Conservation (phyloP, 2,329 filamentous ascomycete genomes). For the Beauveria brongniartii region DNA sequence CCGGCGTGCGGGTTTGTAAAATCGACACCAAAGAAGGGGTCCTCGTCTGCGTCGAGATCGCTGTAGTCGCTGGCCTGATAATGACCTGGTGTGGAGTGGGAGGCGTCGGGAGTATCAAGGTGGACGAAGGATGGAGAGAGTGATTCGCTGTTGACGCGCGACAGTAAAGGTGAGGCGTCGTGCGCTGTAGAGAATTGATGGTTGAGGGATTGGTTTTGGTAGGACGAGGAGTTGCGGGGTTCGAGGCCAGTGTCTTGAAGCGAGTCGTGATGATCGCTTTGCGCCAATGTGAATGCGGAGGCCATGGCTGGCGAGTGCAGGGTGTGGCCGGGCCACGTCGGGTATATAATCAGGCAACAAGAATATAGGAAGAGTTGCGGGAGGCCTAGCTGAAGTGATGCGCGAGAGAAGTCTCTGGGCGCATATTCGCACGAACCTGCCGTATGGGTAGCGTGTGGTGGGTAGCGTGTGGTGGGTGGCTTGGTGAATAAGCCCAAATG, state of each 20-base stretch:
- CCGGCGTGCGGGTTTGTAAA: slow-evolving; percentile 35
- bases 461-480: neutral
- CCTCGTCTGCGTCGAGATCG: slow-evolving; percentile 32
- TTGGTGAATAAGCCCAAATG: slow-evolving; percentile 5
- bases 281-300: slow-evolving; percentile 34
- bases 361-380: slow-evolving; percentile 7
- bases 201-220: slow-evolving; percentile 9
- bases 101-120: slow-evolving; percentile 41
- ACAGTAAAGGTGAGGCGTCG: slow-evolving; percentile 36
- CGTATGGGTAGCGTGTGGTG: neutral
- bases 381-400: neutral
- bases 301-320: slow-evolving; percentile 30
- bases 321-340: slow-evolving; percentile 18
- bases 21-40: slow-evolving; percentile 44
- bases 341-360: slow-evolving; percentile 27
- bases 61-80: slow-evolving; percentile 43
- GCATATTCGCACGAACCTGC: slow-evolving; percentile 5
- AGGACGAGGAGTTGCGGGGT: slow-evolving; percentile 23
- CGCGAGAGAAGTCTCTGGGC: neutral
- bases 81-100: slow-evolving; percentile 37
- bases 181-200: slow-evolving; percentile 20
- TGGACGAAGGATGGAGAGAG: slow-evolving; percentile 23
- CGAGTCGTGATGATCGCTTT: slow-evolving; percentile 31
- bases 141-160: slow-evolving; percentile 26
- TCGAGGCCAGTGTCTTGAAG: slow-evolving; percentile 23